Percentiles rank a stretch among this genome's conserved stretches.
These are phyloP conservation scores for Paramecium primaurelia DNA, from an alignment of 73 alveolate genomes.

Conservation along the genomic window DNA sequence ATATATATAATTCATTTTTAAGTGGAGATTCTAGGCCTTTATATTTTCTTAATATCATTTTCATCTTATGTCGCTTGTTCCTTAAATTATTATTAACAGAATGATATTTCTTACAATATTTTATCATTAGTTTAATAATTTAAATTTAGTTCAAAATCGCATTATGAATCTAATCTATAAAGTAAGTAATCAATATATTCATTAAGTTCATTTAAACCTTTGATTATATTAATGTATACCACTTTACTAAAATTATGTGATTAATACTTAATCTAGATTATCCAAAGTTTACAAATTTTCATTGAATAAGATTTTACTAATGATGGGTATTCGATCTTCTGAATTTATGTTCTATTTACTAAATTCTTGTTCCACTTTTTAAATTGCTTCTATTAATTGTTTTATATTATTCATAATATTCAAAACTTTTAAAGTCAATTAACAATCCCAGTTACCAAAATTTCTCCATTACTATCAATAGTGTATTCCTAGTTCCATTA, in stretches of 20 bases:
- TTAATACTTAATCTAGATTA: not conserved
- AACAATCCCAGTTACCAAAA: slow-evolving; percentile 1
- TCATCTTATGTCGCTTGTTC: not conserved
- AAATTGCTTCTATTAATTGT: not conserved
- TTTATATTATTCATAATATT: not conserved
- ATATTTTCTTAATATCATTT: not conserved
- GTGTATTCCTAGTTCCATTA: not conserved
- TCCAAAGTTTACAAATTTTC: not conserved
- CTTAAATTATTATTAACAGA: not conserved
- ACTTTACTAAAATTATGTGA: not conserved
- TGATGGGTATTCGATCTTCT: not conserved
- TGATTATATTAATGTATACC: not conserved
- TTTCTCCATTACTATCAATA: not conserved
- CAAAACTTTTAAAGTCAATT: not conserved
- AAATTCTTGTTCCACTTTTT: not conserved
- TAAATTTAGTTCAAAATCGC: not conserved
- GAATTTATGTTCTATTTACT: not conserved
- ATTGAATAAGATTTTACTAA: not conserved
- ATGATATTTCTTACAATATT: not conserved
- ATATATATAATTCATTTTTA: not conserved
- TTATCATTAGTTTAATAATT: not conserved
- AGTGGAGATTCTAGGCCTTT: not conserved
- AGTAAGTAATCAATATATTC: not conserved
- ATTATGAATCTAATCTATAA: not conserved
- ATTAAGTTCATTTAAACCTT: not conserved